Conservation (phyloP, 2,329 filamentous ascomycete species). For the Colletotrichum sp. region DNA sequence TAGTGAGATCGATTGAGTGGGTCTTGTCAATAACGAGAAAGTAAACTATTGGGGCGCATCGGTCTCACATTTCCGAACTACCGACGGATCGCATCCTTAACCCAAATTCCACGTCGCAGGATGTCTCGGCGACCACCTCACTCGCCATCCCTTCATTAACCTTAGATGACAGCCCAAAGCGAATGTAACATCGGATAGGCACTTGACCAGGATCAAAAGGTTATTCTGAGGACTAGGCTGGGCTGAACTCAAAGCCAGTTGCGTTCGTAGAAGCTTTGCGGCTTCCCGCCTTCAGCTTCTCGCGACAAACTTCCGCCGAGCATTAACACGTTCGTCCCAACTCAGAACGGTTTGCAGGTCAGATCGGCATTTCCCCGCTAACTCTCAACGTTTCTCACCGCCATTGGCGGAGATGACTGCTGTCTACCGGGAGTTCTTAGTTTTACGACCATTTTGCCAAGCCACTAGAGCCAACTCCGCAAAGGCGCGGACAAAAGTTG, state of each 20-base stretch:
- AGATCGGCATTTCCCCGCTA: conserved; percentile 7
- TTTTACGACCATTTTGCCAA: conserved; percentile 1
- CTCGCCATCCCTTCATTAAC: not conserved
- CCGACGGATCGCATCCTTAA: not conserved
- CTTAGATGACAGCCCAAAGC: not conserved
- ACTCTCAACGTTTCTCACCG: not conserved
- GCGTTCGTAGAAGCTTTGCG: not conserved
- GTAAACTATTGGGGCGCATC: not conserved
- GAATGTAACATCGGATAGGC: not conserved
- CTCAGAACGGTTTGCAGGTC: not conserved
- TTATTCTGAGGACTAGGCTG: not conserved
- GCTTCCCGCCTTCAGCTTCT: not conserved
- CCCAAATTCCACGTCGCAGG: not conserved
- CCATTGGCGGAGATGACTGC: not conserved
- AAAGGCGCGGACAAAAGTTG: not conserved
- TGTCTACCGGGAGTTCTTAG: not conserved
- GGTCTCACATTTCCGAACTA: not conserved
- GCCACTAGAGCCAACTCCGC: conserved; percentile 1
- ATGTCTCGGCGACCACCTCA: not conserved
- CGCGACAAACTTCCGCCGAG: conserved; percentile 11
- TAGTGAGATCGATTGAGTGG: not conserved
- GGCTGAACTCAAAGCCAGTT: not conserved
- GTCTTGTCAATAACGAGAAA: not conserved
- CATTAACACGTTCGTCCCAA: not conserved
- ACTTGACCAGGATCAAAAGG: not conserved